Evolutionary conservation across 805 yeast species (phyloP).

Genomic region (Phaffomyces opuntiae): DNA sequence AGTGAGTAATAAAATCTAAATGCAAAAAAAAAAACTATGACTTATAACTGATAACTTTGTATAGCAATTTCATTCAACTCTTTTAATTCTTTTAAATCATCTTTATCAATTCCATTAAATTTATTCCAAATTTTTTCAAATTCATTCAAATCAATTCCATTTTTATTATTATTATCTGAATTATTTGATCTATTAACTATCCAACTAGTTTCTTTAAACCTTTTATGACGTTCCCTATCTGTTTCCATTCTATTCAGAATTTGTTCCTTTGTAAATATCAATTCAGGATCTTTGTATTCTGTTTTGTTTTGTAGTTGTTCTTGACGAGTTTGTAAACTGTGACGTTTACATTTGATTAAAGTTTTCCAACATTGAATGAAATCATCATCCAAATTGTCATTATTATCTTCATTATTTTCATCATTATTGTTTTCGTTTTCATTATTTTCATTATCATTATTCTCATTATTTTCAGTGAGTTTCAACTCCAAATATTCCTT

Average conservation of each 20-base stretch:
- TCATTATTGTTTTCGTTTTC: not conserved
- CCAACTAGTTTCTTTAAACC: constrained; percentile 79
- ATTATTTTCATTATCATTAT: not conserved
- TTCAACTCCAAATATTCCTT: not conserved
- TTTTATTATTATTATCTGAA: constrained; percentile 1
- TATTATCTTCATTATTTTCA: not conserved
- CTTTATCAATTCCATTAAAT: constrained; percentile 30
- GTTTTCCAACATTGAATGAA: constrained; percentile 18
- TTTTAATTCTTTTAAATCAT: constrained; percentile 43
- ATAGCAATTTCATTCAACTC: constrained; percentile 50
- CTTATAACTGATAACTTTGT: constrained; percentile 34
- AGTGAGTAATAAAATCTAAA: not conserved
- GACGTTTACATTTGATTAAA: constrained; percentile 13
- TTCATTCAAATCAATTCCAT: constrained; percentile 35
- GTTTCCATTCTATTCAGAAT: constrained; percentile 79
- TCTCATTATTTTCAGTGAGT: not conserved
- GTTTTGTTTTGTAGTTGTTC: constrained; percentile 4
- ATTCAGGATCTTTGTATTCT: not conserved
- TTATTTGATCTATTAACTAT: constrained; percentile 43
- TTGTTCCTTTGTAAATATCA: constrained; percentile 35
- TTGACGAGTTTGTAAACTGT: constrained; percentile 10
- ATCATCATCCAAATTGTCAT: not conserved
- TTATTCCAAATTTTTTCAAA: constrained; percentile 40
- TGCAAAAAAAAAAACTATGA: not conserved
- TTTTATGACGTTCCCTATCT: constrained; percentile 86